These are phyloP conservation scores for Calophaca sinica DNA, from an alignment of 306 rosid genomes.

Conservation along the genomic window DNA sequence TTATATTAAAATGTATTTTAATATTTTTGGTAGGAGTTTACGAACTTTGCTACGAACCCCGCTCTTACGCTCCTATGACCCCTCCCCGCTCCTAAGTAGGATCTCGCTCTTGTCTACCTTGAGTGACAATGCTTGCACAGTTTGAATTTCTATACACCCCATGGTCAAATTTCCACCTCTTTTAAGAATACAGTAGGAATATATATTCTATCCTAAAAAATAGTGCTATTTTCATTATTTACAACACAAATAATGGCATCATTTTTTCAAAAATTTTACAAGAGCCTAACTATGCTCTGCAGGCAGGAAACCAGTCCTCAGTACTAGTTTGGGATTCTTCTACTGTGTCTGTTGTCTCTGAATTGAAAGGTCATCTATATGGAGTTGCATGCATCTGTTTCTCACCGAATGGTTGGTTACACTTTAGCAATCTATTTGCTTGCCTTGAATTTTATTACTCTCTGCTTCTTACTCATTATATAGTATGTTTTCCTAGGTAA, in stretches of 20 bases:
- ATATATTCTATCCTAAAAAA: conserved; percentile 1
- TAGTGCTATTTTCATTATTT: neutral
- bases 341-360: conserved; percentile 55
- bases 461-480: conserved; percentile 39
- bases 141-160: neutral
- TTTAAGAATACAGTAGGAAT: neutral
- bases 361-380: conserved; percentile 69
- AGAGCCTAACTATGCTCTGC: conserved; percentile 50
- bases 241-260: conserved; percentile 27
- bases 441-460: conserved; percentile 33
- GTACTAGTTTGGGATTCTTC: conserved; percentile 73
- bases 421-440: conserved; percentile 28
- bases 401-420: conserved; percentile 78
- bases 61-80: no score
- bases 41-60: no score
- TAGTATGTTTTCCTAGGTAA: conserved; percentile 59
- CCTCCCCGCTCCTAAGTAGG: no score
- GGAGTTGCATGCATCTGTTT: conserved; percentile 74
- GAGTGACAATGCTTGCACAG: neutral
- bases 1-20: no score
- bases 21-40: no score
- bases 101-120: no score
- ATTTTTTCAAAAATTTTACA: neutral
- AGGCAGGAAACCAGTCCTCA: conserved; percentile 75
- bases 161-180: neutral